phyloP scores from a whole-genome alignment of 345 rosid genomes.

The Aquilaria sinensis region DNA sequence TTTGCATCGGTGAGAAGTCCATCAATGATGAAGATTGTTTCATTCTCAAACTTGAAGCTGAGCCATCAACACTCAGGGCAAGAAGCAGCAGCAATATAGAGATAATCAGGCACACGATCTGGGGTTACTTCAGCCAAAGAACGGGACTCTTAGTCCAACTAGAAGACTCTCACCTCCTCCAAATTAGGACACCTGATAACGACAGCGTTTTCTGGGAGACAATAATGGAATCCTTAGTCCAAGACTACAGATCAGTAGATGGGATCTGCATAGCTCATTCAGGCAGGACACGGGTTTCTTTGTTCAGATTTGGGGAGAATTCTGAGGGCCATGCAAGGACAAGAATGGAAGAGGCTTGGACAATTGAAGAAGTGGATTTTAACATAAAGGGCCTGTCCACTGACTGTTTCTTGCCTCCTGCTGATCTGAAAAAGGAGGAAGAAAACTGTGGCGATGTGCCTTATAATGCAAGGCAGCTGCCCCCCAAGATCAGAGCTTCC shows the following conservation, averaged over 20 bases:
- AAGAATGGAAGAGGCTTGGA: conserved; percentile 87
- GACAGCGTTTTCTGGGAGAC: conserved; percentile 86
- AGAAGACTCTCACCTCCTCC: conserved; percentile 75
- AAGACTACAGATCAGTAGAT: conserved; percentile 70
- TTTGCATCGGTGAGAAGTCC: conserved; percentile 51
- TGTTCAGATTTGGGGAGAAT: conserved; percentile 61
- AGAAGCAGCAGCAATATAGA: conserved; percentile 52
- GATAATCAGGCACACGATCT: conserved; percentile 57
- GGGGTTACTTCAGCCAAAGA: conserved; percentile 94
- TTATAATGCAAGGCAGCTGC: conserved; percentile 27
- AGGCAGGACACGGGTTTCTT: conserved; percentile 61
- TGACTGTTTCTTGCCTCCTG: conserved; percentile 92
- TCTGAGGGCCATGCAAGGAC: conserved; percentile 68
- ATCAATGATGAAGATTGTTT: conserved; percentile 54
- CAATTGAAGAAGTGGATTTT: conserved; percentile 87
- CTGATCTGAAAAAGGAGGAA: conserved; percentile 71
- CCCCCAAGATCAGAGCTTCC: conserved; percentile 38
- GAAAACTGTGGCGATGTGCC: conserved; percentile 23
- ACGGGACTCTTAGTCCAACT: conserved; percentile 74
- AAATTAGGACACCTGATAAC: conserved; percentile 46
- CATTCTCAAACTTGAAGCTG: conserved; percentile 49
- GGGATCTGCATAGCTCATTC: conserved; percentile 79
- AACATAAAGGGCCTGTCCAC: conserved; percentile 79
- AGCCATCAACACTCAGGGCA: conserved; percentile 33
- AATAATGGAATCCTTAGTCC: conserved; percentile 70